Conservation (phyloP, 805 yeast genomes). For the Cyberlindnera bimundalis region DNA sequence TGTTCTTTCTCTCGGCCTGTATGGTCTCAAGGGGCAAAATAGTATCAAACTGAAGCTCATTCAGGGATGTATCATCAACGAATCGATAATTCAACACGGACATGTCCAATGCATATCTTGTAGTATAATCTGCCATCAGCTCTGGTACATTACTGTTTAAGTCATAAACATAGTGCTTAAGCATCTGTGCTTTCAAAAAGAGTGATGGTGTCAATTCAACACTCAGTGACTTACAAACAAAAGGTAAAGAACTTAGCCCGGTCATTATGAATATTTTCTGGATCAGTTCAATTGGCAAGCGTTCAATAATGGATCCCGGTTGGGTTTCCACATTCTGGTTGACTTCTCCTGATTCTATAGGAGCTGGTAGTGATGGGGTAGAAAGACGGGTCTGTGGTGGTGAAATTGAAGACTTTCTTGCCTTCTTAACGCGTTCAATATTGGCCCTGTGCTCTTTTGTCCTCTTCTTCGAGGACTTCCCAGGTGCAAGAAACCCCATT, state of each 20-base stretch:
- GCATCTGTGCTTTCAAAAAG: slow-evolving; percentile 20
- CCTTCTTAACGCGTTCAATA: slow-evolving; percentile 5
- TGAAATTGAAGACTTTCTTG: not conserved
- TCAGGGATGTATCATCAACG: slow-evolving; percentile 25
- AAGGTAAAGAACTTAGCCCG: slow-evolving; percentile 36
- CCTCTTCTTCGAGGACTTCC: slow-evolving; percentile 8
- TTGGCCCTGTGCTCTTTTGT: slow-evolving; percentile 6
- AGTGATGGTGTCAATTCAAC: slow-evolving; percentile 26
- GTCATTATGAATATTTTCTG: slow-evolving; percentile 37
- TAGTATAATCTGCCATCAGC: slow-evolving; percentile 5
- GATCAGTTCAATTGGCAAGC: slow-evolving; percentile 43
- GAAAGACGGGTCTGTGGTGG: not conserved
- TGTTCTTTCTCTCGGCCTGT: slow-evolving; percentile 16
- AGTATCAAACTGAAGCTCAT: slow-evolving; percentile 23
- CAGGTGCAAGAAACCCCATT: slow-evolving; percentile 16
- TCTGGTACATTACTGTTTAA: slow-evolving; percentile 9
- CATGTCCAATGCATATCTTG: slow-evolving; percentile 20
- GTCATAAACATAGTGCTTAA: slow-evolving; percentile 21
- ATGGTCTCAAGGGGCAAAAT: slow-evolving; percentile 22
- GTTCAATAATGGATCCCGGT: slow-evolving; percentile 25
- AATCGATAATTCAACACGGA: slow-evolving; percentile 23
- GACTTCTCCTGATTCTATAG: not conserved
- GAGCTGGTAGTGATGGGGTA: not conserved
- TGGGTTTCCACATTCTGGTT: not conserved
- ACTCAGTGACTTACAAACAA: slow-evolving; percentile 32